Conservation (phyloP, 768 basidiomycete species). For the Pisolithus sp. region DNA sequence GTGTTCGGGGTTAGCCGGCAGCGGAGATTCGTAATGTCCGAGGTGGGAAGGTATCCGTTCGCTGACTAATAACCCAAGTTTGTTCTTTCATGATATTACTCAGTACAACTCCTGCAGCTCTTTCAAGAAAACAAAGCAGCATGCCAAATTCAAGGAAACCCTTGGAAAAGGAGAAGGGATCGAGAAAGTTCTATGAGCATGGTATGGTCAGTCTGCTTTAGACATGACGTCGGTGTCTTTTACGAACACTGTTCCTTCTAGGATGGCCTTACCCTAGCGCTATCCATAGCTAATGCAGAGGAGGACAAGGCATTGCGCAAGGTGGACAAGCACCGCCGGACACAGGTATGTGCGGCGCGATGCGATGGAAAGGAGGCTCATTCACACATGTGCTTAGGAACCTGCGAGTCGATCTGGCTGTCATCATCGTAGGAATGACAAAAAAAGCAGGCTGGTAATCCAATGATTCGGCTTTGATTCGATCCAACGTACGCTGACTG, state of each 20-base stretch:
- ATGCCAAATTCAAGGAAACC: slow-evolving; percentile 25
- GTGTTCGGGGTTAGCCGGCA: neutral
- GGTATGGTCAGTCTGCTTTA: slow-evolving; percentile 23
- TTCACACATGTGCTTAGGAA: slow-evolving; percentile 18
- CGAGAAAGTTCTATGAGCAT: slow-evolving; percentile 26
- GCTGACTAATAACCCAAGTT: neutral
- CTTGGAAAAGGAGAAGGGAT: slow-evolving; percentile 18
- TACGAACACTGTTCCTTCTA: slow-evolving; percentile 23
- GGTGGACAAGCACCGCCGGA: slow-evolving; percentile 33
- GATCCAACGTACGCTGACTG: neutral
- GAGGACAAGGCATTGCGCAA: slow-evolving; percentile 39
- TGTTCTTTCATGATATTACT: neutral
- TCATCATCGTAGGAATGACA: slow-evolving; percentile 21
- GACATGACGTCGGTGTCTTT: slow-evolving; percentile 4
- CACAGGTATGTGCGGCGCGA: slow-evolving; percentile 28
- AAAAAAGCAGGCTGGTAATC: slow-evolving; percentile 36
- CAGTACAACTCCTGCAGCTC: no score
- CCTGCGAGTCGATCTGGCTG: slow-evolving; percentile 15
- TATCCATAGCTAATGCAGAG: slow-evolving; percentile 38
- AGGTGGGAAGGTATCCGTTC: neutral
- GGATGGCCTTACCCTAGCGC: slow-evolving; percentile 45
- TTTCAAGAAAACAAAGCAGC: neutral
- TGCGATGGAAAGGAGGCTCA: slow-evolving; percentile 12
- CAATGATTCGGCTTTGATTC: slow-evolving; percentile 4
- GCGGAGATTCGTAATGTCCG: neutral